These are phyloP conservation scores for Mycosphaerelloides madeirae DNA, from an alignment of 2,329 filamentous ascomycete genomes.

Conservation along the genomic window DNA sequence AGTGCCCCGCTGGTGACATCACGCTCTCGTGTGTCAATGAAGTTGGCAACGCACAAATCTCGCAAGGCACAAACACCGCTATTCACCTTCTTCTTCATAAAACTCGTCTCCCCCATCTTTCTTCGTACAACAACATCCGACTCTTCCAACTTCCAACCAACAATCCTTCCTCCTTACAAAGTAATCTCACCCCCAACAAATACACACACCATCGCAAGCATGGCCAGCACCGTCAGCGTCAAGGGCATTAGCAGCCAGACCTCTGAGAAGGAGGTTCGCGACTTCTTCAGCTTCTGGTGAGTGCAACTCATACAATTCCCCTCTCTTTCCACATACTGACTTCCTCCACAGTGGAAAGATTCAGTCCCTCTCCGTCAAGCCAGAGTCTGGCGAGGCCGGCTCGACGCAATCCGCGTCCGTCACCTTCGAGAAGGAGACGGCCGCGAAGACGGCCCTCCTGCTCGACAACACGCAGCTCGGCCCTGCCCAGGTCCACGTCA, in stretches of 20 bases:
- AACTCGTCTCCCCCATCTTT: not conserved
- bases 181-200: not conserved
- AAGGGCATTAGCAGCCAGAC: constrained; percentile 81
- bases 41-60: not conserved
- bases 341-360: constrained; percentile 73
- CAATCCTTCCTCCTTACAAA: not conserved
- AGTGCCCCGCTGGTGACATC: no score
- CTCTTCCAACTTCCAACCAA: no score
- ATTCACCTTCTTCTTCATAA: not conserved
- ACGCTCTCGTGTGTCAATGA: no score
- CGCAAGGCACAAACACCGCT: not conserved
- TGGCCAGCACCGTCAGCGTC: constrained; percentile 71
- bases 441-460: constrained; percentile 92
- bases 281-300: constrained; percentile 96
- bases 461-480: constrained; percentile 96
- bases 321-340: constrained; percentile 5
- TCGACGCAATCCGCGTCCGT: constrained; percentile 81
- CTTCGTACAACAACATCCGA: not conserved
- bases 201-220: constrained; percentile 24
- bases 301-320: constrained; percentile 24
- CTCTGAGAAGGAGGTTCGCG: constrained; percentile 82
- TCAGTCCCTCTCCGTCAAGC: constrained; percentile 69
- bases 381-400: constrained; percentile 49
- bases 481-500: constrained; percentile 68
- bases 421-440: constrained; percentile 93